Evolutionary conservation across 345 rosid genomes (phyloP).

Genomic region (Gossypium rotundifolium): DNA sequence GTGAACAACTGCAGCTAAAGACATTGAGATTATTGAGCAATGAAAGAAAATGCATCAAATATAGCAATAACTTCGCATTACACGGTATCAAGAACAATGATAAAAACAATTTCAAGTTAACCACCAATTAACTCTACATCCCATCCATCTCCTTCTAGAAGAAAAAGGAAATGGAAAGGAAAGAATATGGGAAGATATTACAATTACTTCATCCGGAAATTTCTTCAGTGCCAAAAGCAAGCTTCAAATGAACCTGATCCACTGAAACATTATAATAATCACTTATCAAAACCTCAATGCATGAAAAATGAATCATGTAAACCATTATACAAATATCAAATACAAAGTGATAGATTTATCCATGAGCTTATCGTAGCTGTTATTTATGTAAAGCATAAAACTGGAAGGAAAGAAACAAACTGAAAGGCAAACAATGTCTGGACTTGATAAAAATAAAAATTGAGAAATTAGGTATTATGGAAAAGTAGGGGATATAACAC

Average conservation of each 20-base stretch:
- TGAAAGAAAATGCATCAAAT: not conserved
- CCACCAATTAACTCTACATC: not conserved
- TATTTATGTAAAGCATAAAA: not conserved
- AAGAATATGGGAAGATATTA: not conserved
- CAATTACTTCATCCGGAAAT: slow-evolving; percentile 22
- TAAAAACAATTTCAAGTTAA: not conserved
- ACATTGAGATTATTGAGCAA: not conserved
- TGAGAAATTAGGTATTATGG: not conserved
- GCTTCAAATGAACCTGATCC: slow-evolving; percentile 17
- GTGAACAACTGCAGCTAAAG: not conserved
- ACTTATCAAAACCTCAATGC: not conserved
- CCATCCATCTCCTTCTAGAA: not conserved
- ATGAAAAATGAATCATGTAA: not conserved
- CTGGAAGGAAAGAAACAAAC: not conserved
- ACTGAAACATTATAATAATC: slow-evolving; percentile 5
- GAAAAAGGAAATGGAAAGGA: not conserved
- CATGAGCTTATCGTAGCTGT: not conserved
- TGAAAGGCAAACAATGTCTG: not conserved
- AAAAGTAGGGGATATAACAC: not conserved
- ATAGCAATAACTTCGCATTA: not conserved
- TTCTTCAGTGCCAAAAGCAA: slow-evolving; percentile 12
- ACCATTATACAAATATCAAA: not conserved
- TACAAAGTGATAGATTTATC: not conserved
- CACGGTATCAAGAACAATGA: not conserved
- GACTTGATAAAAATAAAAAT: not conserved